Base-by-base conservation (phyloP, 306 rosid species). In the Trifolium fragiferum region DNA sequence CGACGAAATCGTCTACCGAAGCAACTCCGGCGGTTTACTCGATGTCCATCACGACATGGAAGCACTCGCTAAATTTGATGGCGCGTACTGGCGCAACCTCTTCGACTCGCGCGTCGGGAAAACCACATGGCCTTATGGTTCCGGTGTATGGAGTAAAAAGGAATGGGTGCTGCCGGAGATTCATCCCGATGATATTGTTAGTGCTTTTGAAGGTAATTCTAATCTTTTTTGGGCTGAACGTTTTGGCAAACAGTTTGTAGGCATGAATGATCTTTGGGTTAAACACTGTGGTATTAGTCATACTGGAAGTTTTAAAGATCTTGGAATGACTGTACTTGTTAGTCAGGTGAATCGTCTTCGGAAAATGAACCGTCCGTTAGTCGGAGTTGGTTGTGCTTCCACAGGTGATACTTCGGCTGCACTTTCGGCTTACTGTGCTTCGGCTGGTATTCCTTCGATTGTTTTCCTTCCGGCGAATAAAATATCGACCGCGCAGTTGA, bases 151-250 rank as follows among this genome's bases (percentile, higher is more conserved):
- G 96, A 87, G 92, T 81, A 92, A 92, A 79, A 92, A 92, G 78
- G 96, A 90, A 76, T 92, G 98, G 98, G 96, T 92, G 2, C 74
- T 90, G 0, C 96, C 96, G 1, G 96, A 90, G 86, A 92, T 92
- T 40, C 82, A 90, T 54, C 70, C 87, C 1, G 92, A 92, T 32
- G 92, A 90, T 54, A 88, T 90, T 55, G 86, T 92, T 2, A 77
- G 85, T 76, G 90, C 98, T 41, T 92, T 90, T 41, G 98, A 92
- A 66, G 98, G 98, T 0, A 92, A 92, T 75, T 88, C 96, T 1
- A 92, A 92, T 47, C 90, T 92, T 12, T 90, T 88, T 77, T 92
- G 98, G 96, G 96, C 96, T 1, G 96, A 92, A 79, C 87, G 98
- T 4, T 92, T 77, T 18, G 96, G 98, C 57, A 92, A 88, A 51